Conservation (phyloP, 352 stramenopile species). For the Globisporangium paroecandrum region DNA sequence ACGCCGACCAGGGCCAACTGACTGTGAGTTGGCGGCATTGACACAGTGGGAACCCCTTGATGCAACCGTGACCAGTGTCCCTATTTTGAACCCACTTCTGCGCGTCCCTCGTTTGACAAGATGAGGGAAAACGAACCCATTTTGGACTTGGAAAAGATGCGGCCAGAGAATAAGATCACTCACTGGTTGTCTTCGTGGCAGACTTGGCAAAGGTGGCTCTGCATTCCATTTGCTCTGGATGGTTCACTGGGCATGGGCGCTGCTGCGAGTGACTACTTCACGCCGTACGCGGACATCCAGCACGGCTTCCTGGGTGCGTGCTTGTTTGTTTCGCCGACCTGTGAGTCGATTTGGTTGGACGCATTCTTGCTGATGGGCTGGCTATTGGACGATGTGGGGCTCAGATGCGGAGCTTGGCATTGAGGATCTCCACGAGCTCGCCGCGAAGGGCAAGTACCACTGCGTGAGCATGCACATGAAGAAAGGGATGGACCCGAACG, state of each 20-base stretch:
- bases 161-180: constrained; percentile 8
- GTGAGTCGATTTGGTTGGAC: neutral
- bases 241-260: constrained; percentile 33
- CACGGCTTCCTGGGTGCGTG: constrained; percentile 40
- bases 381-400: neutral
- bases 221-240: neutral
- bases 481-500: constrained; percentile 62
- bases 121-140: constrained; percentile 11
- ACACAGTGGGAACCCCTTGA: neutral
- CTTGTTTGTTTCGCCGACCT: neutral
- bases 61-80: neutral
- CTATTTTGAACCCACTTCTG: neutral
- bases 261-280: constrained; percentile 52
- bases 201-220: neutral
- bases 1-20: too few relatives aligned
- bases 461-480: constrained; percentile 45
- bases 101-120: neutral
- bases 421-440: constrained; percentile 46
- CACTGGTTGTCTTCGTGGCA: neutral
- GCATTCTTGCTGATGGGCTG: neutral
- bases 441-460: constrained; percentile 39
- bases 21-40: too few relatives aligned
- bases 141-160: neutral
- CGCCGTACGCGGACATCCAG: constrained; percentile 51
- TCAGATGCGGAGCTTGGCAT: constrained; percentile 49